These are phyloP conservation scores for Liquidambar formosana DNA, from an alignment of 164 flowering plant species.

Conservation along the genomic window DNA sequence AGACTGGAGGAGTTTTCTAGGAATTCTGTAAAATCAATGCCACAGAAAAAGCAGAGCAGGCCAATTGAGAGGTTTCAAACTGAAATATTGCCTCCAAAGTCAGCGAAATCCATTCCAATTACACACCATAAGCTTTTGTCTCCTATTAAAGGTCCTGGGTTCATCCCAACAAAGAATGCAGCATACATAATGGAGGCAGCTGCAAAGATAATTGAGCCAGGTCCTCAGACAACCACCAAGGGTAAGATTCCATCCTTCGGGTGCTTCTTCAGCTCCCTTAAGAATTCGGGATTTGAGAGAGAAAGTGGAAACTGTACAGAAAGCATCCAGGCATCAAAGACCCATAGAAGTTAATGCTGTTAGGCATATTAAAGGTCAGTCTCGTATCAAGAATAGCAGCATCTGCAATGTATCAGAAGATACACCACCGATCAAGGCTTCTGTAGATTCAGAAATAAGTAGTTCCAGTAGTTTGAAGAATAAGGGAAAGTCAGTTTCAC, in stretches of 20 bases:
- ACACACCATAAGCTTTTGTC: constrained; percentile 84
- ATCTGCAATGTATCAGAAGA: constrained; percentile 10
- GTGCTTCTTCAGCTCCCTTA: constrained; percentile 49
- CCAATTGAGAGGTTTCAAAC: constrained; percentile 77
- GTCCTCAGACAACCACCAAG: constrained; percentile 37
- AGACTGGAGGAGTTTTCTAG: constrained; percentile 29
- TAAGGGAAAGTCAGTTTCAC: constrained; percentile 36
- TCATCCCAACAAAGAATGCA: constrained; percentile 55
- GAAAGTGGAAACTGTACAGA: constrained; percentile 50
- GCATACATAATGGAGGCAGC: constrained; percentile 92
- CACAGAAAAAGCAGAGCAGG: constrained; percentile 32
- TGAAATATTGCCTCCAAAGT: constrained; percentile 77
- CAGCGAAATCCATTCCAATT: constrained; percentile 67
- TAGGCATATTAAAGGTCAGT: constrained; percentile 24
- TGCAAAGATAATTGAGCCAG: constrained; percentile 70
- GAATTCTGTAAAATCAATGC: constrained; percentile 24
- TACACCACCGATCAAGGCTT: constrained; percentile 11
- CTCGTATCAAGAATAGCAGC: constrained; percentile 15
- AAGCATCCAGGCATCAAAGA: constrained; percentile 31
- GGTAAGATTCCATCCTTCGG: constrained; percentile 31
- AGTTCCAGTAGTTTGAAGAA: constrained; percentile 23
- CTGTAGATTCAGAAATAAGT: constrained; percentile 17
- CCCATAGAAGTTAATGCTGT: constrained; percentile 17
- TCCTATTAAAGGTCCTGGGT: constrained; percentile 74
- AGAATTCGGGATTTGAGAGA: constrained; percentile 55